Evolutionary conservation across 176 grass and related monocot genomes (phyloP).

Genomic region (Cenchrus americanus): DNA sequence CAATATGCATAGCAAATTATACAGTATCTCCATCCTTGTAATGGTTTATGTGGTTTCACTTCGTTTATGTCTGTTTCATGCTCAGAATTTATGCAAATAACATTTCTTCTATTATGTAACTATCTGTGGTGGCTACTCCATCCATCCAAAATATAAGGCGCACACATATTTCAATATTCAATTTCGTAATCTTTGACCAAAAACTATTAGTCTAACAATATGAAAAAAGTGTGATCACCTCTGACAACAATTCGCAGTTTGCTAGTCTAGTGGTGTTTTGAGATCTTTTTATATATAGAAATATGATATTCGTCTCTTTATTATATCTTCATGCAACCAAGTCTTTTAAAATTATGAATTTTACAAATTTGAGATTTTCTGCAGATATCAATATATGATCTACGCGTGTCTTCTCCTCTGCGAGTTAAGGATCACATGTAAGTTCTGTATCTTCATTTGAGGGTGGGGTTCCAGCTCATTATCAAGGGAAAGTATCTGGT

Average conservation of each 20-base stretch:
- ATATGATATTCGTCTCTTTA: not conserved
- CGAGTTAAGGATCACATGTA: constrained; percentile 98
- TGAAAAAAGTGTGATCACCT: no score
- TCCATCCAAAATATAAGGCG: no score
- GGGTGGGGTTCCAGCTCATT: not conserved
- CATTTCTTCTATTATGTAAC: not conserved
- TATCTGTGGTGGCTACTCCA: not conserved
- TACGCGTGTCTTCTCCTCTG: constrained; percentile 87
- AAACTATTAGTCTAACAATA: no score
- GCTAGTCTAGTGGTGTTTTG: not conserved
- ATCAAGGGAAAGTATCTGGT: not conserved
- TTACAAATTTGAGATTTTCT: constrained; percentile 40
- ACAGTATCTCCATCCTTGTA: not conserved
- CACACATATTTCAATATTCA: no score
- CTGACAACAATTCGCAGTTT: not conserved
- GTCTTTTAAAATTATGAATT: not conserved
- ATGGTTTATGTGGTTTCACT: not conserved
- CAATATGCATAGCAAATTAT: constrained; percentile 17
- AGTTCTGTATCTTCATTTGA: constrained; percentile 44
- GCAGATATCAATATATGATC: constrained; percentile 90
- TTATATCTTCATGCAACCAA: constrained; percentile 1
- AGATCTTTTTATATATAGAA: not conserved
- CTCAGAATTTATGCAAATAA: not conserved
- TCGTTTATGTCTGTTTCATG: constrained; percentile 30
- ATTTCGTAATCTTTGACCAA: no score